Evolutionary conservation across 768 basidiomycete genomes (phyloP).

Genomic region (Tylopilus sp.): DNA sequence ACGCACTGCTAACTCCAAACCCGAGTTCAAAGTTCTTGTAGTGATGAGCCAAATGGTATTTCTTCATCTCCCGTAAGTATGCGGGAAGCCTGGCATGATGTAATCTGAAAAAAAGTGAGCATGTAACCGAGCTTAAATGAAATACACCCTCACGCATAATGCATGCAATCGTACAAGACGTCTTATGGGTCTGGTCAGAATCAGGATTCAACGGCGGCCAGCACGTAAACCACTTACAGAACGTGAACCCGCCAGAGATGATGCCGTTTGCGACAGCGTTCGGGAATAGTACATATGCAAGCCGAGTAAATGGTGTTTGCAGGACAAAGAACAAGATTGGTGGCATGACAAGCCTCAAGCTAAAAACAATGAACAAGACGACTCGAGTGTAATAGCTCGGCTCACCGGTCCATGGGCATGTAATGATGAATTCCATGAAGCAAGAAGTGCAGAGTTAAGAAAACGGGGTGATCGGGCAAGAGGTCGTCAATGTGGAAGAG

Average conservation of each 20-base stretch:
- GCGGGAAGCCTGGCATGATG: slow-evolving; percentile 85
- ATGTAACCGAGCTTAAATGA: slow-evolving; percentile 2
- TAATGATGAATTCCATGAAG: slow-evolving; percentile 98
- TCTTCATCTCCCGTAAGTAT: slow-evolving; percentile 91
- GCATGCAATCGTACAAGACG: not conserved
- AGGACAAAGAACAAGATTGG: slow-evolving; percentile 76
- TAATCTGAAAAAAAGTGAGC: slow-evolving; percentile 48
- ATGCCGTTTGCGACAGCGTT: slow-evolving; percentile 84
- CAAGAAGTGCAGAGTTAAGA: slow-evolving; percentile 85
- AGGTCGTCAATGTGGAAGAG: slow-evolving; percentile 90
- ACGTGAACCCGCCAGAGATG: slow-evolving; percentile 73
- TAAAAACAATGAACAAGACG: slow-evolving; percentile 21
- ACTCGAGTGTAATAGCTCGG: not conserved
- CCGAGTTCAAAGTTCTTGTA: slow-evolving; percentile 98
- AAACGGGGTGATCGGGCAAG: slow-evolving; percentile 79
- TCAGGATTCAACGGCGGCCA: not conserved
- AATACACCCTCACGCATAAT: not conserved
- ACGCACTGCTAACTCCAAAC: slow-evolving; percentile 85
- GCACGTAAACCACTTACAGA: slow-evolving; percentile 49
- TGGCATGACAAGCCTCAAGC: slow-evolving; percentile 96
- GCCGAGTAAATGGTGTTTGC: slow-evolving; percentile 80
- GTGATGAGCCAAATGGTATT: slow-evolving; percentile 96
- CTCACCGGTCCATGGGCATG: slow-evolving; percentile 90
- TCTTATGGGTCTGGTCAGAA: slow-evolving; percentile 35
- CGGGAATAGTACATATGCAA: slow-evolving; percentile 83